phyloP scores from a whole-genome alignment of 164 flowering plant genomes.

The Cinnamomum micranthum region DNA sequence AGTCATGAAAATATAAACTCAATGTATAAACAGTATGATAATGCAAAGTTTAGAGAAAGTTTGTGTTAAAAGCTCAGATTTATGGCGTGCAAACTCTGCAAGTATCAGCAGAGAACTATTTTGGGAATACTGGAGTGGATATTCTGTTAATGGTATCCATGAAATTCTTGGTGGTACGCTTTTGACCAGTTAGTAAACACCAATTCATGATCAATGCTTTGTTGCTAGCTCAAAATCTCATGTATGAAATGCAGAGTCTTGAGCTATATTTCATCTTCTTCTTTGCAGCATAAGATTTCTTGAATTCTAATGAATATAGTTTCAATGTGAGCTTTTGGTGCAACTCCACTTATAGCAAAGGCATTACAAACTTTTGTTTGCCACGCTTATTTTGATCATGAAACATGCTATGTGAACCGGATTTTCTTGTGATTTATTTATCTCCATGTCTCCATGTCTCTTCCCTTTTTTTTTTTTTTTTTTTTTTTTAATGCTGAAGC shows the following conservation, averaged over 20 bases:
- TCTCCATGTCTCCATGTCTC: too few relatives aligned
- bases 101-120: not conserved
- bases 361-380: slow-evolving; percentile 27
- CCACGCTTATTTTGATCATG: slow-evolving; percentile 56
- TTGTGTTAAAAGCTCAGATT: not conserved
- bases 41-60: too few relatives aligned
- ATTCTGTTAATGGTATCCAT: not conserved
- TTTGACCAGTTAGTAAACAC: not conserved
- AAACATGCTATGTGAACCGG: slow-evolving; percentile 53
- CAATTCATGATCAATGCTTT: not conserved
- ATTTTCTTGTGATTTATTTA: not conserved
- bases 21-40: too few relatives aligned
- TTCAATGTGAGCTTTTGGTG: slow-evolving; percentile 74
- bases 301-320: too few relatives aligned
- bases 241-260: not conserved
- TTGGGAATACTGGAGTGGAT: not conserved
- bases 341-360: slow-evolving; percentile 46
- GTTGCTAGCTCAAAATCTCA: not conserved
- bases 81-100: slow-evolving; percentile 3
- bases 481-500: too few relatives aligned
- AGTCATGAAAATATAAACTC: too few relatives aligned
- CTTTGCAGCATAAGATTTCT: slow-evolving; percentile 71
- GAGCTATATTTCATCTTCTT: not conserved
- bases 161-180: slow-evolving; percentile 4
- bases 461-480: too few relatives aligned